These are phyloP conservation scores for Lactifluus subvellereus DNA, from an alignment of 768 basidiomycete species.

Conservation along the genomic window DNA sequence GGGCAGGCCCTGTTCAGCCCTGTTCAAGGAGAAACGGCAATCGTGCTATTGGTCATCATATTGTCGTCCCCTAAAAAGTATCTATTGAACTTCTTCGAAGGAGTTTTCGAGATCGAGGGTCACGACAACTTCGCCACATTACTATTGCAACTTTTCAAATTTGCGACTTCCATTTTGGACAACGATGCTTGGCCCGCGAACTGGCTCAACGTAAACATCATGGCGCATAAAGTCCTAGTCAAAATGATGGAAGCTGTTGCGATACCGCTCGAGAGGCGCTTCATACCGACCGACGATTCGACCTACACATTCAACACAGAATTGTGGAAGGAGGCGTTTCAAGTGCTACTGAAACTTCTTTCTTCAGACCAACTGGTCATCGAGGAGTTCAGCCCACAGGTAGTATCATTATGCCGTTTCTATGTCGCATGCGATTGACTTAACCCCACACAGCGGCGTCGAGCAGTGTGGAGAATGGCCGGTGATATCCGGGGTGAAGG, in stretches of 20 bases:
- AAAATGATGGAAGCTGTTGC: constrained; percentile 84
- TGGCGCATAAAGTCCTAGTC: constrained; percentile 82
- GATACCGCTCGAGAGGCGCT: constrained; percentile 69
- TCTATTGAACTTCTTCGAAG: constrained; percentile 72
- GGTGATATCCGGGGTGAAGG: constrained; percentile 94
- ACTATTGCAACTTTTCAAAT: constrained; percentile 74
- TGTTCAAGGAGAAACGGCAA: constrained; percentile 77
- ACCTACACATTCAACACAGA: constrained; percentile 63
- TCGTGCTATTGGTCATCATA: constrained; percentile 77
- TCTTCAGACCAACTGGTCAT: constrained; percentile 90
- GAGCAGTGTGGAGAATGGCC: constrained; percentile 93
- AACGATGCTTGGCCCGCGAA: constrained; percentile 85
- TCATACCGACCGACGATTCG: constrained; percentile 64
- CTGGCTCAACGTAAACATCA: constrained; percentile 88
- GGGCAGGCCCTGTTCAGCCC: constrained; percentile 58
- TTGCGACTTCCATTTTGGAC: constrained; percentile 72
- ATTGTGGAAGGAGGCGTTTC: constrained; percentile 78
- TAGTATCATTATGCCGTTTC: constrained; percentile 28
- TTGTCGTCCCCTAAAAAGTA: constrained; percentile 74
- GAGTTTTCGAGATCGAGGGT: constrained; percentile 84
- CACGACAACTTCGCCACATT: constrained; percentile 66
- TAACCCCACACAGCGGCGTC: constrained; percentile 60
- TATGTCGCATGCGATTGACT: background rate
- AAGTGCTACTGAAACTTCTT: constrained; percentile 76
- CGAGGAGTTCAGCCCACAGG: constrained; percentile 93